These are phyloP conservation scores for Linderniella brevidens DNA, from an alignment of 257 asterid genomes.

Conservation along the genomic window DNA sequence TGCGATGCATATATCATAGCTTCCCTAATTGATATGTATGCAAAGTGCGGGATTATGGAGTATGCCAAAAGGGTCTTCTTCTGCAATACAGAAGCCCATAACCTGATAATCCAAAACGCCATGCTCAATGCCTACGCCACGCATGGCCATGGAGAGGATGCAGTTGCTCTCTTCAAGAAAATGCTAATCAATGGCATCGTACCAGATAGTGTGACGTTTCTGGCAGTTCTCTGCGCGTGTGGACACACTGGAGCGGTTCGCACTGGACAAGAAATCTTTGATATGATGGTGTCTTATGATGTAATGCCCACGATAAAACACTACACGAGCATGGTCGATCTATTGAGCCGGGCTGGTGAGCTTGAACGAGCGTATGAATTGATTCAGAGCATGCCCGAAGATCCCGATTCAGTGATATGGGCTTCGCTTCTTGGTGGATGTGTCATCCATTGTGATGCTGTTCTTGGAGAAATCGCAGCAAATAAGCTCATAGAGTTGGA, in stretches of 20 bases:
- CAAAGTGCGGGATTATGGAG: conserved; percentile 53
- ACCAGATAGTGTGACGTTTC: conserved; percentile 59
- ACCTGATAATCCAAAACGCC: conserved; percentile 51
- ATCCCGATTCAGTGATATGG: conserved; percentile 60
- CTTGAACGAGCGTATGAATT: conserved; percentile 31
- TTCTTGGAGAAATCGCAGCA: conserved; percentile 56
- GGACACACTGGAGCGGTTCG: conserved; percentile 58
- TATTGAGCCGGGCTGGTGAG: conserved; percentile 59
- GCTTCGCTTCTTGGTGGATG: conserved; percentile 77
- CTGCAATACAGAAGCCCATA: conserved; percentile 15
- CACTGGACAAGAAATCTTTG: conserved; percentile 36
- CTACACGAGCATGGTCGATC: conserved; percentile 66
- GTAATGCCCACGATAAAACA: conserved; percentile 51
- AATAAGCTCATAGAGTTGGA: conserved; percentile 36
- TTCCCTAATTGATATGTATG: conserved; percentile 63
- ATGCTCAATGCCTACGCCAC: conserved; percentile 71
- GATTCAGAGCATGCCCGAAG: conserved; percentile 25
- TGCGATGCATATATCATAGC: conserved; percentile 38
- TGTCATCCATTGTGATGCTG: conserved; percentile 39
- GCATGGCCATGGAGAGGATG: conserved; percentile 60
- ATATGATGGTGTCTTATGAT: conserved; percentile 33
- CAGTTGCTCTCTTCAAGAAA: conserved; percentile 36
- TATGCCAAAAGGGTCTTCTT: conserved; percentile 25
- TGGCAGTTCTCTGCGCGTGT: conserved; percentile 61
- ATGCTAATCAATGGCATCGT: conserved; percentile 27